Evolutionary conservation across 208 protist genomes (phyloP).

Genomic region (Leishmania tarentolae): DNA sequence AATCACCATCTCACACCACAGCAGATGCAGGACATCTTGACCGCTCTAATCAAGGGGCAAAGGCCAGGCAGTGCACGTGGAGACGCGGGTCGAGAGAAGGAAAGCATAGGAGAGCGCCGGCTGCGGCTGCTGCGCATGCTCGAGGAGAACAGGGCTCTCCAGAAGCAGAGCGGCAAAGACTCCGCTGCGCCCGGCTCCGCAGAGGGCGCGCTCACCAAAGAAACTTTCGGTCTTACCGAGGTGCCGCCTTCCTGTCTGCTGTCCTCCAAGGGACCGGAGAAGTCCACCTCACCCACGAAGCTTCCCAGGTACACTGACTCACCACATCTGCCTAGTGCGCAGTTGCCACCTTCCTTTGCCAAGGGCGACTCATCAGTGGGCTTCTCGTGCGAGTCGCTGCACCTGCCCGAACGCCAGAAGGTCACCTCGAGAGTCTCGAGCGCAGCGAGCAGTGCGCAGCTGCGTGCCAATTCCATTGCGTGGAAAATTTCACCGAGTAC

Average conservation of each 20-base stretch:
- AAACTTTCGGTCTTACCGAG: conserved; percentile 43
- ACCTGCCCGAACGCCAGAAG: not conserved
- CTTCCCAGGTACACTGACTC: not conserved
- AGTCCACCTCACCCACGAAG: not conserved
- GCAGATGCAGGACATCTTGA: conserved; percentile 50
- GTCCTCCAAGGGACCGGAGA: not conserved
- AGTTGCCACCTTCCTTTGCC: not conserved
- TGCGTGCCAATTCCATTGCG: not conserved
- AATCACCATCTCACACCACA: conserved; percentile 27
- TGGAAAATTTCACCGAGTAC: conserved; percentile 28
- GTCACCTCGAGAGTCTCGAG: not conserved
- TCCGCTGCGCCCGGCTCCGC: not conserved
- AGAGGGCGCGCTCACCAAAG: not conserved
- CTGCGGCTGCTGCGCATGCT: conserved; percentile 42
- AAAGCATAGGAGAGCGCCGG: conserved; percentile 40
- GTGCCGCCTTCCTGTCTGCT: conserved; percentile 10
- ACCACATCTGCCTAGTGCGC: not conserved
- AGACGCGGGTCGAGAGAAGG: conserved; percentile 26
- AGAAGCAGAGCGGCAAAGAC: conserved; percentile 22
- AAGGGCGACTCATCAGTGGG: not conserved
- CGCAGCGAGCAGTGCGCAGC: not conserved
- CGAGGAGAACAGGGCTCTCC: conserved; percentile 22
- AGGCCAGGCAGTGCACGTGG: not conserved
- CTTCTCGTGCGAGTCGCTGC: conserved; percentile 1
- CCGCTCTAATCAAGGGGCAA: conserved; percentile 35